Conservation (phyloP, 495 filamentous ascomycete genomes). For the Neurospora sublineolata region DNA sequence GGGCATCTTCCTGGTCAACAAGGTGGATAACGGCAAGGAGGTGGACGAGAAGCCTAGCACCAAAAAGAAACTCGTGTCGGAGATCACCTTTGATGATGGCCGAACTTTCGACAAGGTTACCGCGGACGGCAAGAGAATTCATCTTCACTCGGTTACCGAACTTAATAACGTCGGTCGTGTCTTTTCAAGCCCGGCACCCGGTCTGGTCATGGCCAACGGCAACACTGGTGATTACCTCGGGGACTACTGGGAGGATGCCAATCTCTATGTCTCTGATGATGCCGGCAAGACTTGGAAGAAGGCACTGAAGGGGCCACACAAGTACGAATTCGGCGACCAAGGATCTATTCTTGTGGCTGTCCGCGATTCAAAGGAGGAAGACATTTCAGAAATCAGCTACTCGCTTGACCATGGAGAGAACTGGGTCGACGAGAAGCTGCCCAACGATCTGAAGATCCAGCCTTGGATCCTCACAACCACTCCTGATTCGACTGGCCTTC, state of each 20-base stretch:
- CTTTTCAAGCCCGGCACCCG: slow-evolving; percentile 87
- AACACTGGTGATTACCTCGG: slow-evolving; percentile 69
- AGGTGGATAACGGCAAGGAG: slow-evolving; percentile 74
- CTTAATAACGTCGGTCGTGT: slow-evolving; percentile 69
- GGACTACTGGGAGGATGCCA: slow-evolving; percentile 49
- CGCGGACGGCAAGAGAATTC: slow-evolving; percentile 51
- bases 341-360: slow-evolving; percentile 80
- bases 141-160: slow-evolving; percentile 84
- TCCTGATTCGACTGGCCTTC: slow-evolving; percentile 79
- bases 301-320: slow-evolving; percentile 70
- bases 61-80: slow-evolving; percentile 56
- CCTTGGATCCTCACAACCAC: slow-evolving; percentile 70
- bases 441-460: slow-evolving; percentile 47
- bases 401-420: slow-evolving; percentile 78
- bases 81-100: slow-evolving; percentile 92
- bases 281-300: slow-evolving; percentile 74
- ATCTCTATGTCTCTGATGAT: slow-evolving; percentile 82
- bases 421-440: slow-evolving; percentile 58
- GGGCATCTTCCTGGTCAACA: slow-evolving; percentile 82
- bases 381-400: slow-evolving; percentile 48
- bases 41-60: slow-evolving; percentile 42
- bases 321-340: slow-evolving; percentile 89
- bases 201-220: slow-evolving; percentile 83
- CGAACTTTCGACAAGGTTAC: slow-evolving; percentile 51
- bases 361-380: slow-evolving; percentile 53